Evolutionary conservation across 768 basidiomycete species (phyloP).

Genomic region (button mushroom (Agaricus bisporus)): DNA sequence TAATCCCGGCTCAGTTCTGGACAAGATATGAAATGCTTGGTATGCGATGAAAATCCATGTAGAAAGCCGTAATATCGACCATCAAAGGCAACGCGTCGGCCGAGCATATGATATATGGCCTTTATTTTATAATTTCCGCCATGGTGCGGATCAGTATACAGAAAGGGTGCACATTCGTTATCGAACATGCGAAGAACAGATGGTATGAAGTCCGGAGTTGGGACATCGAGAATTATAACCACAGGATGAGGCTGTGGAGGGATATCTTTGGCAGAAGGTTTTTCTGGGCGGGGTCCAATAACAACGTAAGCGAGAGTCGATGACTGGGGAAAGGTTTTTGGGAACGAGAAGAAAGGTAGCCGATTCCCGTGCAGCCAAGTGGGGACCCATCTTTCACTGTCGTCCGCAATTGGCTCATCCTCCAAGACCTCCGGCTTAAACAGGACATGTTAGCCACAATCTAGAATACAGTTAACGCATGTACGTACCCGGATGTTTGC

Average conservation of each 20-base stretch:
- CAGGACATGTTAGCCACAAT: background rate
- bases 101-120: background rate
- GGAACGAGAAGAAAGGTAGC: constrained; percentile 27
- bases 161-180: constrained; percentile 32
- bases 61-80: background rate
- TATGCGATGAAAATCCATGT: background rate
- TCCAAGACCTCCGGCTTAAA: background rate
- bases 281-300: constrained; percentile 45
- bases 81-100: background rate
- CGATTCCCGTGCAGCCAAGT: constrained; percentile 29
- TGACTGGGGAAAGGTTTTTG: constrained; percentile 12
- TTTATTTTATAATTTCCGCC: background rate
- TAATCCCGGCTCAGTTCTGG: constrained; percentile 53
- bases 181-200: constrained; percentile 44
- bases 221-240: constrained; percentile 66
- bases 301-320: constrained; percentile 44
- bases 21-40: constrained; percentile 65
- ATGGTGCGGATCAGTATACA: background rate
- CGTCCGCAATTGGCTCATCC: constrained; percentile 15
- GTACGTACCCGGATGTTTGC: constrained; percentile 8
- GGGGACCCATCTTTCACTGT: constrained; percentile 19
- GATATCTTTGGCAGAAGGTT: constrained; percentile 66
- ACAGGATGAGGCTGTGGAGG: constrained; percentile 30
- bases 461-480: background rate
- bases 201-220: constrained; percentile 49